phyloP scores from a whole-genome alignment of 305 asterid species.

The Nicotiana rustica region DNA sequence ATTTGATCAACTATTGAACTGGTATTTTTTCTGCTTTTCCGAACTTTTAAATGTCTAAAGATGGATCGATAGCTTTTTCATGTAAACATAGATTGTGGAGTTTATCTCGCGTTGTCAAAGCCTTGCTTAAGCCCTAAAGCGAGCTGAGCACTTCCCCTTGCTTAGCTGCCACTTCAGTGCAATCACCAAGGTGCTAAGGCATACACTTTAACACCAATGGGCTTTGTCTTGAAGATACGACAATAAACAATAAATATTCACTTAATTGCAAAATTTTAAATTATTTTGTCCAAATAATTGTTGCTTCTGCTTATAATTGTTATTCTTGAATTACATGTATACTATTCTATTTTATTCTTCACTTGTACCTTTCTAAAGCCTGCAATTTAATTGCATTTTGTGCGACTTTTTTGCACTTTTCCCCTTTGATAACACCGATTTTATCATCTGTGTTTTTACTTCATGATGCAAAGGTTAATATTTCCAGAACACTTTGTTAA shows the following conservation, averaged over 20 bases:
- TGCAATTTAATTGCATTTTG: neutral
- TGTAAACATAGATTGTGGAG: neutral
- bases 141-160: neutral
- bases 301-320: neutral
- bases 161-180: slow-evolving; percentile 14
- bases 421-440: neutral
- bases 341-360: neutral
- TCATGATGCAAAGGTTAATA: neutral
- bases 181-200: neutral
- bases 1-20: slow-evolving; percentile 3
- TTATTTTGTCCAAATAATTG: neutral
- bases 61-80: neutral
- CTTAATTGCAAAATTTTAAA: neutral
- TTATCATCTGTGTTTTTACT: neutral
- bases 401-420: neutral
- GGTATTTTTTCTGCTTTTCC: neutral
- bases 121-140: neutral
- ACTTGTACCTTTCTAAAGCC: neutral
- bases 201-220: neutral
- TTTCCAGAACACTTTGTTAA: neutral
- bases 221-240: neutral
- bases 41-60: neutral
- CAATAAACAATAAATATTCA: neutral
- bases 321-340: neutral
- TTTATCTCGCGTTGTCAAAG: neutral